Evolutionary conservation across 805 yeast species (phyloP), one percentile per base, ranked within the genome.

Genomic region (Ogataea angusta): DNA sequence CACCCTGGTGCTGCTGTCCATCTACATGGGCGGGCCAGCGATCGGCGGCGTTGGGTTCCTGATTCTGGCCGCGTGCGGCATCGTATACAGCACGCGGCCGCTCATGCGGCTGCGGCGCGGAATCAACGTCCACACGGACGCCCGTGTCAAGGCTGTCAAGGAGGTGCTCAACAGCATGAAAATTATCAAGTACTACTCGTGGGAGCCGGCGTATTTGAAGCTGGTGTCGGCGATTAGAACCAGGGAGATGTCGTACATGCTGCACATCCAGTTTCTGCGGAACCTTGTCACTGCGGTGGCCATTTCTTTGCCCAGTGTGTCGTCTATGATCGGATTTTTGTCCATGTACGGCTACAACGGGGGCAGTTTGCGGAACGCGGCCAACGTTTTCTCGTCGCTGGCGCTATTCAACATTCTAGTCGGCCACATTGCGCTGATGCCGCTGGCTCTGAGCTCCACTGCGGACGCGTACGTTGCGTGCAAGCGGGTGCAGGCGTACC

Each of bases 181-280:
- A 56, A 73, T 82, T 59, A 85, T 90, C 60, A 90, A 90, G 66
- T 85, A 75, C 59, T 90, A 89, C 59, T 85, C 95, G 1, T 90
- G 96, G 96, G 97, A 90, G 63, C 70, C 70, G 23, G 89, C 96
- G 1, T 90, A 87, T 58, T 70, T 71, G 39, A 60, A 70, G 8
- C 66, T 72, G 38, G 73, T 90, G 25, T 55, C 76, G 12, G 70
- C 68, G 10, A 68, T 76, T 19, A 75, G 97, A 58, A 53, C 57
- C 0, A 56, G 66, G 15, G 97, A 89, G 63, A 80, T 85, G 74
- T 51, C 54, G 4, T 67, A 69, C 36, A 73, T 90, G 44, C 72
- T 79, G 47, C 68, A 64, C 38, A 75, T 87, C 69, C 90, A 85
- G 54, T 68, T 80, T 30, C 59, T 77, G 21, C 77, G 90, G 58